phyloP scores from a whole-genome alignment of 345 rosid genomes.

The Pelargonium nanum region DNA sequence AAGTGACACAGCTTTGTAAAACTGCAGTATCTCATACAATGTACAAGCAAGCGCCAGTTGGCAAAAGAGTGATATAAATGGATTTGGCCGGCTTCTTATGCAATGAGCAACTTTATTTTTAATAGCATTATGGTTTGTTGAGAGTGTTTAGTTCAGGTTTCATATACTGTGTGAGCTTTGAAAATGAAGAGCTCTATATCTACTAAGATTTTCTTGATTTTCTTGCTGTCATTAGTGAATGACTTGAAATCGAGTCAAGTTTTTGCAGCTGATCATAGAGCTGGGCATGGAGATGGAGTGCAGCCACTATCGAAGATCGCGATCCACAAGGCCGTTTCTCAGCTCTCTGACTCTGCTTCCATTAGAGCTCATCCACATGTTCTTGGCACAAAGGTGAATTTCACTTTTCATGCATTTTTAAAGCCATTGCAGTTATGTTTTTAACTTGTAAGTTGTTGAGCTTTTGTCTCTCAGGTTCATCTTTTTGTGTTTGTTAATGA shows the following conservation, averaged over 20 bases:
- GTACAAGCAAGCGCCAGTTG: no score
- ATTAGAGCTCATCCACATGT: constrained; percentile 37
- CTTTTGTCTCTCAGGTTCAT: no score
- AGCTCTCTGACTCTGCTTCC: constrained; percentile 27
- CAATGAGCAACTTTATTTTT: no score
- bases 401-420: background rate
- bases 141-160: no score
- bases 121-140: no score
- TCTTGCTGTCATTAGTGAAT: constrained; percentile 1
- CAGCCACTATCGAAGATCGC: constrained; percentile 64
- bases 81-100: no score
- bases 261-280: background rate
- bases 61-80: no score
- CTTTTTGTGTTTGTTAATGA: no score
- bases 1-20: no score
- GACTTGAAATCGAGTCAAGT: background rate
- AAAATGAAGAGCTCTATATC: background rate
- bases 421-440: background rate
- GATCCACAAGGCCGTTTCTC: constrained; percentile 34
- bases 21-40: no score
- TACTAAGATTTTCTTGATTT: background rate
- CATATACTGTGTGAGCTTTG: constrained; percentile 6
- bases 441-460: no score
- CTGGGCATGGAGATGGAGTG: constrained; percentile 24
- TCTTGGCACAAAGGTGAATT: constrained; percentile 55